phyloP scores from a whole-genome alignment of 345 rosid species.

The Pistacia integerrima region DNA sequence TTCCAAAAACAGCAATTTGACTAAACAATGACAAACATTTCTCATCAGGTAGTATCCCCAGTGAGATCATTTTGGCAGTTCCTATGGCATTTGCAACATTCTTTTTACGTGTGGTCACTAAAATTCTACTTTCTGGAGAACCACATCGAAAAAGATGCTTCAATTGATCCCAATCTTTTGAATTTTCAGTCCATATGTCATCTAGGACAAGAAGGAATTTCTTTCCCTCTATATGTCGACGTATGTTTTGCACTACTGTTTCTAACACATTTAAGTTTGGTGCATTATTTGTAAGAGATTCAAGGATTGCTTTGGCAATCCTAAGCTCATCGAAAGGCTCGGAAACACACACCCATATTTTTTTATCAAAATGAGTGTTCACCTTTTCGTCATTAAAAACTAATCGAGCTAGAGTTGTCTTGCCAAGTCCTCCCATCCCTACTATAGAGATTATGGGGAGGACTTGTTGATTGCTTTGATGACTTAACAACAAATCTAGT shows the following conservation, averaged over 20 bases:
- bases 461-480: background rate
- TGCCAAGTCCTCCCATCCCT: slow-evolving; percentile 1
- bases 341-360: background rate
- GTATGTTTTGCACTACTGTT: slow-evolving; percentile 8
- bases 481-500: background rate
- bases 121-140: slow-evolving; percentile 14
- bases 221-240: background rate
- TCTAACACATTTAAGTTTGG: background rate
- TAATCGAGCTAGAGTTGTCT: background rate
- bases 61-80: background rate
- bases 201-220: slow-evolving; percentile 25
- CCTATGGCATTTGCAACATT: background rate
- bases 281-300: slow-evolving; percentile 3
- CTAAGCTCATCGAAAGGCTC: slow-evolving; percentile 8
- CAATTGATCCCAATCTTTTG: slow-evolving; percentile 15
- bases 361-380: background rate
- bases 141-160: background rate
- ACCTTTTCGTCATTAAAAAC: background rate
- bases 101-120: slow-evolving; percentile 18
- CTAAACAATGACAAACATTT: background rate
- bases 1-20: background rate
- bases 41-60: background rate
- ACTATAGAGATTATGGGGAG: background rate
- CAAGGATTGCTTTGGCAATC: slow-evolving; percentile 24
- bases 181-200: slow-evolving; percentile 28